Evolutionary conservation across 352 stramenopile genomes (phyloP), one percentile per base, ranked within the genome.

Genomic region (Phytophthora cryptogea): DNA sequence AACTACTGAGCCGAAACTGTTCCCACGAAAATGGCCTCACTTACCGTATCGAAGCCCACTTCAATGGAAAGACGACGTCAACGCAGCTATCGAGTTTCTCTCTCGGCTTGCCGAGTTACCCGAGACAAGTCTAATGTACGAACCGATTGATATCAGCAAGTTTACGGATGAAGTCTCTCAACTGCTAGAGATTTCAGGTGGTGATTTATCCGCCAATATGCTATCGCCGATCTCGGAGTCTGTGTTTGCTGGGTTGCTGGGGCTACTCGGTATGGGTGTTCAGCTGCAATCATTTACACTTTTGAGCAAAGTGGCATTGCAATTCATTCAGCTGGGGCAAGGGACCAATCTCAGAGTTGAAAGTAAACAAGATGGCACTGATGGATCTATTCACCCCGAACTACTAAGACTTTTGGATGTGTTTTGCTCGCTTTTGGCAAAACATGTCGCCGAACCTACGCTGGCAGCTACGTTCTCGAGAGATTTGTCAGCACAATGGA

Each of bases 231-330:
- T 75, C 4, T 67, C 71, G 8, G 65, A 75, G 26, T 51, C 47
- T 35, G 55, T 63, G 11, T 40, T 84, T 27, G 68, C 62, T n/a
- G 66, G 62, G 4, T 35, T 87, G 14, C 10, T 70, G 13, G 74
- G 77, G 6, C 54, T 89, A 20, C 40, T 92, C 14, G 72, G 61
- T 0, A 66, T 90, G 47, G 78, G 74, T 10, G 56, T 89, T 7
- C 75, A 88, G 5, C 52, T 90, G 26, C 83, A 90, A 53, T 90
- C 83, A 9, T 84, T 88, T 56, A 84, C 78, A 23, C 54, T 90
- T 28, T 43, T 86, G 30, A 74, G 70, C 26, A 71, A 72, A 23
- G 57, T 63, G 1, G 74, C 73, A n/a, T 54, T 85, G 14, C 57
- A 71, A 1, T 56, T 82, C 30, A 50, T 76, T 5, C 14, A 58